phyloP scores from a whole-genome alignment of 805 yeast species.

The Lipomyces yamadae region DNA sequence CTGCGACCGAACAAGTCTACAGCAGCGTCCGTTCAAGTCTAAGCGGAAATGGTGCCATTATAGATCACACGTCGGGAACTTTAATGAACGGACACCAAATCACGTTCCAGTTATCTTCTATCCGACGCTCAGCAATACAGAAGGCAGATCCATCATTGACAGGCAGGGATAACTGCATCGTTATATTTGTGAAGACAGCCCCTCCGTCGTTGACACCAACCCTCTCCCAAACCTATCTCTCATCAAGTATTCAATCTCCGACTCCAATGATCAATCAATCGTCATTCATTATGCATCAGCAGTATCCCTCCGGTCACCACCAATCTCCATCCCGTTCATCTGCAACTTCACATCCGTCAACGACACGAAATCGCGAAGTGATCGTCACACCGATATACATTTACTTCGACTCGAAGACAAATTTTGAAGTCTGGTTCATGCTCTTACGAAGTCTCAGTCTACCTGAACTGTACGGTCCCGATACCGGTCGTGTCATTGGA shows the following conservation, averaged over 20 bases:
- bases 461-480: conserved; percentile 37
- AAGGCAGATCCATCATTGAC: conserved; percentile 34
- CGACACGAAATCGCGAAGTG: neutral
- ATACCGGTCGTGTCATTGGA: conserved; percentile 26
- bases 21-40: conserved; percentile 1
- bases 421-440: conserved; percentile 34
- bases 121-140: conserved; percentile 34
- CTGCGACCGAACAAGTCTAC: conserved; percentile 9
- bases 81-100: conserved; percentile 17
- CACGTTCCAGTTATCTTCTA: conserved; percentile 26
- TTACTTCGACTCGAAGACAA: conserved; percentile 22
- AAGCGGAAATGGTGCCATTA: neutral
- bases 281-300: conserved; percentile 11
- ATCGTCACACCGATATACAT: conserved; percentile 32
- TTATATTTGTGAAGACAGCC: conserved; percentile 23
- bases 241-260: neutral
- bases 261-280: neutral
- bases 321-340: conserved; percentile 15
- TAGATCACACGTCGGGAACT: neutral
- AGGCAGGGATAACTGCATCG: conserved; percentile 30
- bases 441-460: conserved; percentile 29
- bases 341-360: neutral
- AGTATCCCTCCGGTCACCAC: conserved; percentile 14
- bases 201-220: neutral
- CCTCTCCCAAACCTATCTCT: neutral